Conservation (phyloP, 768 basidiomycete species). For the Russula griseocarnosa region DNA sequence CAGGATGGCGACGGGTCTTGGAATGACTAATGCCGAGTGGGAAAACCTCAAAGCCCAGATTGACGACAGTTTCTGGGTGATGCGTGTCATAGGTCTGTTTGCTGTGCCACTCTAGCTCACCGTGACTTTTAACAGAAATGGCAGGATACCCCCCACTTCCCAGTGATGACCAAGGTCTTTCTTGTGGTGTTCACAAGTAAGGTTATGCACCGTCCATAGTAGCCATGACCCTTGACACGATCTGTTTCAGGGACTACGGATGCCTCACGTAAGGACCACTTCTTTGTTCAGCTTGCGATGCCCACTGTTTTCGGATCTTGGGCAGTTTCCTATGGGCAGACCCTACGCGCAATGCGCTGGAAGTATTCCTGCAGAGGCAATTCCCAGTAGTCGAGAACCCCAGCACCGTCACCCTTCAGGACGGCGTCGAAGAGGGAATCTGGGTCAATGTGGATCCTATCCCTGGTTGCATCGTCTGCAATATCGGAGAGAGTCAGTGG, state of each 20-base stretch:
- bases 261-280: conserved; percentile 65
- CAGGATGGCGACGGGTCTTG: conserved; percentile 80
- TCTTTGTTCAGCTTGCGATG: not conserved
- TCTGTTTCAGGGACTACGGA: conserved; percentile 70
- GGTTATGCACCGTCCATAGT: conserved; percentile 7
- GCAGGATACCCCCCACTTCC: conserved; percentile 86
- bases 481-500: conserved; percentile 82
- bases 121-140: not conserved
- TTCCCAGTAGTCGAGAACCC: conserved; percentile 33
- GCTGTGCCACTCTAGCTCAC: conserved; percentile 6
- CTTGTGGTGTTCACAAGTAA: conserved; percentile 89
- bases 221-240: not conserved
- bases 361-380: conserved; percentile 63
- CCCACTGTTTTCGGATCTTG: conserved; percentile 19
- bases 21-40: conserved; percentile 71
- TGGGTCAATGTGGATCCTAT: conserved; percentile 89
- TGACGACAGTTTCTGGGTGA: conserved; percentile 85
- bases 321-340: conserved; percentile 84
- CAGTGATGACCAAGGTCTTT: conserved; percentile 71
- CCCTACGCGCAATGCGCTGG: conserved; percentile 71
- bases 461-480: conserved; percentile 80
- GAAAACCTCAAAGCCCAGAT: conserved; percentile 60
- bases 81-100: conserved; percentile 70
- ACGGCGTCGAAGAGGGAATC: conserved; percentile 52
- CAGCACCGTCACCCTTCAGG: conserved; percentile 41